phyloP scores from a whole-genome alignment of 345 rosid species.

The Citrus maxima region DNA sequence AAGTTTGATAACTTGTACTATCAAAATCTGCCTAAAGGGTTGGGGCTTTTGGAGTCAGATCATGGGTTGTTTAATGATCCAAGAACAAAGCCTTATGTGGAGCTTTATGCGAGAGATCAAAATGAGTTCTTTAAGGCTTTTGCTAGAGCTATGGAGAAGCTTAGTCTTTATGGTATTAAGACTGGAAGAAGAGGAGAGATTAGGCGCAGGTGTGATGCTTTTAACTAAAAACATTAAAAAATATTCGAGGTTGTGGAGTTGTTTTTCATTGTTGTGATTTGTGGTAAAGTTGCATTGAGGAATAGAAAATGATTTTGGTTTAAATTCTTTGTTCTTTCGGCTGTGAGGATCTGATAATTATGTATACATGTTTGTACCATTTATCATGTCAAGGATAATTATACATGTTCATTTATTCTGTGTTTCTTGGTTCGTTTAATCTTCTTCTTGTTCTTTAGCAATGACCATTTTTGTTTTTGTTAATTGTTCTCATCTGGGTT shows the following conservation, averaged over 20 bases:
- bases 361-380: constrained; percentile 28
- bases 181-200: constrained; percentile 91
- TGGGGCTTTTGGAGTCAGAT: constrained; percentile 78
- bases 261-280: neutral
- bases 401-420: constrained; percentile 18
- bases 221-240: constrained; percentile 36
- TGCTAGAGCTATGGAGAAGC: constrained; percentile 76
- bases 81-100: constrained; percentile 63
- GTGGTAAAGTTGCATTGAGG: neutral
- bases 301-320: constrained; percentile 6
- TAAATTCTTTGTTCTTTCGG: constrained; percentile 11
- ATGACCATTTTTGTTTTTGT: neutral
- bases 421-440: constrained; percentile 10
- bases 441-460: neutral
- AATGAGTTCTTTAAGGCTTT: constrained; percentile 64
- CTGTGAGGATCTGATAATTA: constrained; percentile 16
- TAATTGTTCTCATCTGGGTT: neutral
- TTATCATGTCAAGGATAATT: constrained; percentile 24
- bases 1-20: constrained; percentile 82
- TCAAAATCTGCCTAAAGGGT: constrained; percentile 74
- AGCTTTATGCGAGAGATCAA: constrained; percentile 64
- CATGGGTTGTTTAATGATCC: constrained; percentile 55
- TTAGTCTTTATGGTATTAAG: constrained; percentile 61
- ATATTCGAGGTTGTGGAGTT: neutral
- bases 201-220: constrained; percentile 85